Evolutionary conservation across 2,329 filamentous ascomycete species (phyloP).

Genomic region (Chrysoporthe puriensis): DNA sequence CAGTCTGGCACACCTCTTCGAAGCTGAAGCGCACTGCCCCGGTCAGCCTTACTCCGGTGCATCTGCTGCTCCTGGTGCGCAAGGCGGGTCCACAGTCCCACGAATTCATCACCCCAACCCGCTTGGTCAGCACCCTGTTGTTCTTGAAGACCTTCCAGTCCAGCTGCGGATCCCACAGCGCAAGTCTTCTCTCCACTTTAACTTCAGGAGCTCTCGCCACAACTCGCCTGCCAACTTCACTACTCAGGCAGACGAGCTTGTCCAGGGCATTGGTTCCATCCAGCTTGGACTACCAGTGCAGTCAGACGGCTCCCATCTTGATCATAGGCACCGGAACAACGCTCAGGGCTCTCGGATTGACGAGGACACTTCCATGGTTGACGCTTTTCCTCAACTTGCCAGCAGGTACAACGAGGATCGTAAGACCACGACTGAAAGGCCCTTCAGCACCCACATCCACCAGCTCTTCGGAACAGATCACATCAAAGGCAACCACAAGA

Average conservation of each 20-base stretch:
- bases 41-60: neutral
- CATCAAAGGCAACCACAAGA: conserved; percentile 2
- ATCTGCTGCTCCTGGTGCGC: neutral
- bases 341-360: neutral
- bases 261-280: conserved; percentile 8
- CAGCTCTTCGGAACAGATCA: neutral
- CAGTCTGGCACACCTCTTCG: neutral
- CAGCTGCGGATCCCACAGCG: conserved; percentile 18
- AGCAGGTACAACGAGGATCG: neutral
- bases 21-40: neutral
- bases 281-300: neutral
- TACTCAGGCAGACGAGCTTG: conserved; percentile 9
- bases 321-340: neutral
- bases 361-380: neutral
- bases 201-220: conserved; percentile 4
- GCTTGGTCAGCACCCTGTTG: conserved; percentile 23
- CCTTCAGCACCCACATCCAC: neutral
- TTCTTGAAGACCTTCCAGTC: neutral
- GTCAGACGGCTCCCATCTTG: neutral
- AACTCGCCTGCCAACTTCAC: neutral
- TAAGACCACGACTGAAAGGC: neutral
- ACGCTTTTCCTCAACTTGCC: neutral
- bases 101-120: conserved; percentile 21
- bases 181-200: conserved; percentile 20
- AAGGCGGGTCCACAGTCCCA: neutral